These are phyloP conservation scores for Xylaria telfairii DNA, from an alignment of 495 filamentous ascomycete genomes.

Conservation along the genomic window DNA sequence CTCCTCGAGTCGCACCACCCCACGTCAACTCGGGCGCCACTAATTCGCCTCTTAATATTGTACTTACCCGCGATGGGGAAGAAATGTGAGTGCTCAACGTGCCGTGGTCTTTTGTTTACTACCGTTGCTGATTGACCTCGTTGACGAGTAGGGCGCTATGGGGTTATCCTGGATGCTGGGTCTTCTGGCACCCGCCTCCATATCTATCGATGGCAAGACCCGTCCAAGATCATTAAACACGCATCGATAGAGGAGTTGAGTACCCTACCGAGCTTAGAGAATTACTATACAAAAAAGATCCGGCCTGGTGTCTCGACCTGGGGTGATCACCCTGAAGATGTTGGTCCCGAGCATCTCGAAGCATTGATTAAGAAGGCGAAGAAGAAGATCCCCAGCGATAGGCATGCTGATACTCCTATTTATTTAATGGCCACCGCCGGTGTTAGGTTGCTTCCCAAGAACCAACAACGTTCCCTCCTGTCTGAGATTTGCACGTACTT, in stretches of 20 bases:
- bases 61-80: constrained; percentile 36
- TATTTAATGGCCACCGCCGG: constrained; percentile 97
- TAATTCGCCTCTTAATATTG: background rate
- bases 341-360: constrained; percentile 83
- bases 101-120: background rate
- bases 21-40: background rate
- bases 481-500: constrained; percentile 85
- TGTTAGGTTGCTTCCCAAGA: constrained; percentile 83
- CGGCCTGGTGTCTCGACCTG: constrained; percentile 92
- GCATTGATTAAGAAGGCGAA: constrained; percentile 82
- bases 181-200: constrained; percentile 87
- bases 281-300: constrained; percentile 92
- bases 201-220: constrained; percentile 90
- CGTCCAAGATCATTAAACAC: constrained; percentile 66
- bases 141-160: constrained; percentile 55
- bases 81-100: constrained; percentile 36
- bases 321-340: constrained; percentile 72
- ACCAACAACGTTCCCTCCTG: constrained; percentile 73
- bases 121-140: constrained; percentile 25
- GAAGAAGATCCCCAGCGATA: constrained; percentile 77
- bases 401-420: constrained; percentile 83
- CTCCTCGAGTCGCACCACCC: background rate
- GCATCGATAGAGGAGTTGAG: constrained; percentile 66
- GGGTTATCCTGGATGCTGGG: constrained; percentile 68
- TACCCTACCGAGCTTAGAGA: constrained; percentile 77